Percentiles rank a stretch among this genome's conserved stretches.
Evolutionary conservation across 2,329 filamentous ascomycete genomes (phyloP).

Genomic region (Ilyonectria robusta): DNA sequence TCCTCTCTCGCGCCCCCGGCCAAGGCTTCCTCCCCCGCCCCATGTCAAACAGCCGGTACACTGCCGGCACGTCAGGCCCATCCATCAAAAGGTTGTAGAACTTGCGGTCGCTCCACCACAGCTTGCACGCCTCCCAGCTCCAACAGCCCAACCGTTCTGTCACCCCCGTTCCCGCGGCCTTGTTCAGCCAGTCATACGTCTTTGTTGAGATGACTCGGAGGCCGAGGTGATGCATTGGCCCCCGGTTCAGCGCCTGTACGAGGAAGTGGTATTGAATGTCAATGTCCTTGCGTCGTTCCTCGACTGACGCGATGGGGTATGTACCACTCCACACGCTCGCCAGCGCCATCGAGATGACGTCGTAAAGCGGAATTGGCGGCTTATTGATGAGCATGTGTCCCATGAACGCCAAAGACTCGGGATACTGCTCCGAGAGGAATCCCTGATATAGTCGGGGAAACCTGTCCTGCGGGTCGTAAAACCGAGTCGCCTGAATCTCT

Average conservation of each 20-base stretch:
- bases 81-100: constrained; percentile 58
- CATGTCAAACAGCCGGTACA: constrained; percentile 59
- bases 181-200: constrained; percentile 57
- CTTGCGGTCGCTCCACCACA: constrained; percentile 58
- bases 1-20: constrained; percentile 53
- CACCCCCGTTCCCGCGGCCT: constrained; percentile 59
- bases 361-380: constrained; percentile 48
- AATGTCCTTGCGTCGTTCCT: constrained; percentile 48
- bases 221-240: constrained; percentile 46
- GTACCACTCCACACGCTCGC: constrained; percentile 47
- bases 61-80: constrained; percentile 56
- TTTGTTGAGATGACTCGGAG: constrained; percentile 36
- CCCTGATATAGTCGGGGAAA: constrained; percentile 51
- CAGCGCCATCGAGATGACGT: constrained; percentile 51
- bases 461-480: constrained; percentile 39
- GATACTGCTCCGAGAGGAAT: constrained; percentile 51
- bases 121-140: constrained; percentile 57
- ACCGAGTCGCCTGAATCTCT: constrained; percentile 40
- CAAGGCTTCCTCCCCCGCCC: constrained; percentile 56
- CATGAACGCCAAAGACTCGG: constrained; percentile 50
- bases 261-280: constrained; percentile 47
- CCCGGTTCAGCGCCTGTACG: constrained; percentile 39
- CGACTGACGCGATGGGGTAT: constrained; percentile 36
- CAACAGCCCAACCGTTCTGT: constrained; percentile 56
- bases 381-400: constrained; percentile 46